Evolutionary conservation across 108 stramenopile genomes (phyloP), one percentile per base, ranked within the genome.

Genomic region (Phaeodactylum tricornutum): DNA sequence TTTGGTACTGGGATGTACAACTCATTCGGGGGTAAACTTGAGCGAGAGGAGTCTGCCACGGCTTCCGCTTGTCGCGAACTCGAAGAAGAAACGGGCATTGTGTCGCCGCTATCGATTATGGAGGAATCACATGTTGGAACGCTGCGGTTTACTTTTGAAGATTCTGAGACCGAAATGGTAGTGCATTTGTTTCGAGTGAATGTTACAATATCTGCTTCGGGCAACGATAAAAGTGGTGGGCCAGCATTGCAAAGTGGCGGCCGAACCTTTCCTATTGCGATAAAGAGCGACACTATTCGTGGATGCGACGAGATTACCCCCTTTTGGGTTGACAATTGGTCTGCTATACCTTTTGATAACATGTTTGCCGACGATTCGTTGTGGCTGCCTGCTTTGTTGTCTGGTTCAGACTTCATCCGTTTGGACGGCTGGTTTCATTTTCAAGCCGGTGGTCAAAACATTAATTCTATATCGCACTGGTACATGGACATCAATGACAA

Each of bases 281-380:
- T 75, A 38, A 50, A 61, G 20, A 50, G 58, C 29, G 29, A 28
- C 23, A 44, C 57, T 52, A 76, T 78, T 19, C 62, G 56, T 51
- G 75, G 60, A 19, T 79, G 80, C 35, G 81, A 78, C 19, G 85
- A 87, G 62, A 82, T 87, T 11, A 77, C 76, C 43, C 85, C 85
- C 21, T 15, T 30, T 47, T 87, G 81, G 85, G 63, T 76, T 35
- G 60, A 77, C 29, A 52, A 77, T 51, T 55, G 66, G 39, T 43
- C 62, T 28, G 44, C 66, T 9, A 66, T 80, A 27, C 85, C 85
- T 11, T 58, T 87, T 9, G 49, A 82, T 50, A 55, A 82, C 31
- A 87, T 87, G 85, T 87, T 87, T 75, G 78, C 78, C 5, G 85
- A 87, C 66, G 79, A 87, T 70, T 76, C 74, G 4, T 23, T 79